These are phyloP conservation scores for Penicillium malachiteum DNA, from an alignment of 495 filamentous ascomycete species.

Conservation along the genomic window DNA sequence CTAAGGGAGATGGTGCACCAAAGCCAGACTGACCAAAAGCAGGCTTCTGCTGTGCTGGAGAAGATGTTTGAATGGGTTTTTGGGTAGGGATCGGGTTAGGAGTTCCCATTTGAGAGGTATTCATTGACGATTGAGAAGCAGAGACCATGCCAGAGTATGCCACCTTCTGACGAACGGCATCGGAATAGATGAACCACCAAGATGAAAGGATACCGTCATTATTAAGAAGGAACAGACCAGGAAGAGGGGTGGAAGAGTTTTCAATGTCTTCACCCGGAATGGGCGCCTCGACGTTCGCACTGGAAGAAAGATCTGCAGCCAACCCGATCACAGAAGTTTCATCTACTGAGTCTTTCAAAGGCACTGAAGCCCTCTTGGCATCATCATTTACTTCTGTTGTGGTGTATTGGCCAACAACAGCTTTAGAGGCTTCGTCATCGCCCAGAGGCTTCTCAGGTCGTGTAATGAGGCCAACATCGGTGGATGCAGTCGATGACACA, in stretches of 20 bases:
- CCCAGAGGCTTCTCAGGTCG: slow-evolving; percentile 67
- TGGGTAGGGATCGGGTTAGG: slow-evolving; percentile 17
- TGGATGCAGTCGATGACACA: slow-evolving; percentile 72
- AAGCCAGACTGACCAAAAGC: slow-evolving; percentile 44
- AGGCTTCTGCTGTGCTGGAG: slow-evolving; percentile 24
- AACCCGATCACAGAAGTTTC: slow-evolving; percentile 81
- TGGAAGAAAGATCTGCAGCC: slow-evolving; percentile 77
- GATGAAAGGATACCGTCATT: slow-evolving; percentile 79
- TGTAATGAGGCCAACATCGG: slow-evolving; percentile 75
- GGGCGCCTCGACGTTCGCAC: slow-evolving; percentile 73
- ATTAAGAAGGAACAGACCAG: slow-evolving; percentile 81
- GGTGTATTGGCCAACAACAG: slow-evolving; percentile 63
- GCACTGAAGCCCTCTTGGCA: slow-evolving; percentile 71
- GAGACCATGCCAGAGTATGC: slow-evolving; percentile 67
- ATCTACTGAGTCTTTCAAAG: slow-evolving; percentile 65
- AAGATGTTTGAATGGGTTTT: not conserved
- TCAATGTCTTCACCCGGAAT: slow-evolving; percentile 73
- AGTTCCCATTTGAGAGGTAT: slow-evolving; percentile 12
- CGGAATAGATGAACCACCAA: slow-evolving; percentile 92
- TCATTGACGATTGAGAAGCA: slow-evolving; percentile 25
- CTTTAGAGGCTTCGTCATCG: slow-evolving; percentile 57
- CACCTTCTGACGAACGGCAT: slow-evolving; percentile 71
- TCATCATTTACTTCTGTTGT: slow-evolving; percentile 74
- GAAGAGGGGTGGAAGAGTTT: slow-evolving; percentile 77
- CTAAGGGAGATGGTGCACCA: slow-evolving; percentile 38